These are phyloP conservation scores for Erodium moschatum DNA, from an alignment of 441 rosid species.

Conservation along the genomic window DNA sequence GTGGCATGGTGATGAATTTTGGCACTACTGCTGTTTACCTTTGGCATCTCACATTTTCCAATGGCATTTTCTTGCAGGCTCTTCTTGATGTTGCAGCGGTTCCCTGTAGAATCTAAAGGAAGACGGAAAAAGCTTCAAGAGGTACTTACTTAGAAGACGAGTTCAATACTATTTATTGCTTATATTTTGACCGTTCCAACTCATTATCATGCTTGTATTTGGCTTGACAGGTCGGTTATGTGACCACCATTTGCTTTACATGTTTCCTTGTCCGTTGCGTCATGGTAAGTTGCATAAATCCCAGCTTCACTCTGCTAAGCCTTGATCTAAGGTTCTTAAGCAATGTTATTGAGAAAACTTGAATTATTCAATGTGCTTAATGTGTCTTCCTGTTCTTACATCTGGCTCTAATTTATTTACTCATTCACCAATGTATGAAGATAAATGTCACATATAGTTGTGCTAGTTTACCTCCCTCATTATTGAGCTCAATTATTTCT, in stretches of 20 bases:
- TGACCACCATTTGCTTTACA: conserved; percentile 74
- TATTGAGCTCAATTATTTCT: conserved; percentile 5
- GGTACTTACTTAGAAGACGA: conserved; percentile 29
- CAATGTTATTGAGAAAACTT: not conserved
- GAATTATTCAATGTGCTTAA: not conserved
- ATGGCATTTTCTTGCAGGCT: conserved; percentile 37
- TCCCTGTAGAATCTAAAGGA: conserved; percentile 92
- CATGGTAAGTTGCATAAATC: conserved; percentile 46
- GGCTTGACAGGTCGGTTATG: conserved; percentile 74
- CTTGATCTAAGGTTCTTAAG: not conserved
- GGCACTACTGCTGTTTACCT: not conserved
- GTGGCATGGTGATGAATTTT: not conserved
- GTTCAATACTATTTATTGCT: not conserved
- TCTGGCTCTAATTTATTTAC: not conserved
- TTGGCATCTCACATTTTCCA: not conserved
- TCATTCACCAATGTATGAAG: not conserved
- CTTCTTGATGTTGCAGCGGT: conserved; percentile 80
- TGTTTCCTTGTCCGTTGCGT: conserved; percentile 83
- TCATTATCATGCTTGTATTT: conserved; percentile 2
- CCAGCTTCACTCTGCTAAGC: not conserved
- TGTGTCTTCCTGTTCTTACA: not conserved
- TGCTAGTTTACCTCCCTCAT: not conserved
- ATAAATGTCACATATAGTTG: not conserved
- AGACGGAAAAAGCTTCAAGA: conserved; percentile 84
- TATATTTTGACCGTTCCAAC: not conserved